A percentile compares a stretch with the other conserved stretches of the same genome.
These are phyloP conservation scores for Achlya hypogyna DNA, from an alignment of 352 stramenopile species.

Conservation along the genomic window DNA sequence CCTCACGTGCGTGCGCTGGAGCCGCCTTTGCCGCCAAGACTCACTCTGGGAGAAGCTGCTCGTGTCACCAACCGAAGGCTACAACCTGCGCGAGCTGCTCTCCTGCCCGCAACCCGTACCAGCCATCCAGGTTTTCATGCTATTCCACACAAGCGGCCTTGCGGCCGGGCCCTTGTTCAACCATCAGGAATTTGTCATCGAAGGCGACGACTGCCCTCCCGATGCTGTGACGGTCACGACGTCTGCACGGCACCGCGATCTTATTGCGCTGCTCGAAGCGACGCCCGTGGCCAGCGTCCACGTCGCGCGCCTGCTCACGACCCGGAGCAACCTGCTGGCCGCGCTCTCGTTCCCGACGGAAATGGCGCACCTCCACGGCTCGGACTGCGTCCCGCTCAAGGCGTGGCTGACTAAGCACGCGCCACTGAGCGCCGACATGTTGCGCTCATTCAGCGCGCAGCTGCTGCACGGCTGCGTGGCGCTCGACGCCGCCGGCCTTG, in stretches of 20 bases:
- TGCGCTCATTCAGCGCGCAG: slow-evolving; percentile 52
- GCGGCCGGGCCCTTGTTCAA: background rate
- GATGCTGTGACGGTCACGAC: background rate
- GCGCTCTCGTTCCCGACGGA: background rate
- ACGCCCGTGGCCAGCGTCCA: background rate
- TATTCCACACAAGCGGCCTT: slow-evolving; percentile 39
- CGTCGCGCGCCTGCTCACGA: background rate
- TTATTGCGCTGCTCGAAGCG: background rate
- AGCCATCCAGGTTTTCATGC: slow-evolving; percentile 65
- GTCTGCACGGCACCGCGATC: background rate
- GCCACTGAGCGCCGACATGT: background rate
- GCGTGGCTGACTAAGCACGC: background rate
- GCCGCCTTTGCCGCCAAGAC: slow-evolving; percentile 38
- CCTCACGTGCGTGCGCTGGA: slow-evolving; percentile 49
- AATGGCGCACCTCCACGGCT: background rate
- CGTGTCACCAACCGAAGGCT: slow-evolving; percentile 43
- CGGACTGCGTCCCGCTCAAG: background rate
- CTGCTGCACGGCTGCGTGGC: slow-evolving; percentile 46
- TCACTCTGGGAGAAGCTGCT: slow-evolving; percentile 61
- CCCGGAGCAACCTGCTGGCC: background rate
- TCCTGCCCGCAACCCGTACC: slow-evolving; percentile 35
- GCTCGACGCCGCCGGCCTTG: slow-evolving; percentile 35
- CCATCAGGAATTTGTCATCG: background rate
- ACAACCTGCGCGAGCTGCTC: slow-evolving; percentile 50
- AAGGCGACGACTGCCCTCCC: too few relatives aligned